A percentile compares a stretch with the other conserved stretches of the same genome.
These are phyloP conservation scores for Gnomoniopsis smithogilvyi DNA, from an alignment of 2,329 filamentous ascomycete genomes.

Conservation along the genomic window DNA sequence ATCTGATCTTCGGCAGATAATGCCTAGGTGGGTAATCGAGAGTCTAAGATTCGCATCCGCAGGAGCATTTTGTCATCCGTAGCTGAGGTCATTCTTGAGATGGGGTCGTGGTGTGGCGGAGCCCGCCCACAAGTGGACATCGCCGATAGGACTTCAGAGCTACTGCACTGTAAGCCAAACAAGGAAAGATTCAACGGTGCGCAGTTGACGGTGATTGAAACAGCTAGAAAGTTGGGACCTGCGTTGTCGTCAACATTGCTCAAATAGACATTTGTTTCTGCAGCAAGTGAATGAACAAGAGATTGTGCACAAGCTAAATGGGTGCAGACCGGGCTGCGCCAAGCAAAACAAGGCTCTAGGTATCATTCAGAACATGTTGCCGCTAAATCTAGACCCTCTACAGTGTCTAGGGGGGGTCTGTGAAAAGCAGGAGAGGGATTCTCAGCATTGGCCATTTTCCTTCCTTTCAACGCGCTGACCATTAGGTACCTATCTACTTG, in stretches of 20 bases:
- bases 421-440: no score
- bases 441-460: no score
- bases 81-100: background rate
- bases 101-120: background rate
- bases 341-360: no score
- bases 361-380: no score
- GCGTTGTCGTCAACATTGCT: background rate
- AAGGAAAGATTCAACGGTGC: background rate
- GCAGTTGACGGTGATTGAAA: background rate
- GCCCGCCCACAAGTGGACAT: conserved; percentile 1
- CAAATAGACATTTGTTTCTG: background rate
- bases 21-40: background rate
- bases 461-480: no score
- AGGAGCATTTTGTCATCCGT: background rate
- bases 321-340: no score
- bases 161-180: background rate
- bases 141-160: background rate
- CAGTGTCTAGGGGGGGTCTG: no score
- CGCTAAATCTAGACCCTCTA: no score
- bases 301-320: no score
- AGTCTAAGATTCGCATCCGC: background rate
- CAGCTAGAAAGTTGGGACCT: background rate
- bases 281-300: no score
- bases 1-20: background rate
- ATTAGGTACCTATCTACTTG: no score